A percentile compares a stretch with the other conserved stretches of the same genome.
Conservation (phyloP, 2,329 filamentous ascomycete genomes). For the Cordyceps javanica region DNA sequence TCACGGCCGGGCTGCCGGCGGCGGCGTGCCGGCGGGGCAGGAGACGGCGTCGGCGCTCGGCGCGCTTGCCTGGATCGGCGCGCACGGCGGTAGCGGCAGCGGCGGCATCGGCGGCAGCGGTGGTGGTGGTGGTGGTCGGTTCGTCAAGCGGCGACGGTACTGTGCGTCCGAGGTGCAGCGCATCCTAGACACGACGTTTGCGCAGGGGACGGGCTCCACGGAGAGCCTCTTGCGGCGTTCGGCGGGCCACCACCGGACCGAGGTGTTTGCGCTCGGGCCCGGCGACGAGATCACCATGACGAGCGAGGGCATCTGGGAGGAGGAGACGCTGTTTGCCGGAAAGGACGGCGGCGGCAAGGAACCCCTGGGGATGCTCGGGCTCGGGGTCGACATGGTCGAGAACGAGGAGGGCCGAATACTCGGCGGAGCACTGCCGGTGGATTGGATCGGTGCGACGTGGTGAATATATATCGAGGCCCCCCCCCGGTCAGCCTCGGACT, state of each 20-base stretch:
- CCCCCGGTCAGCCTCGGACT: no score
- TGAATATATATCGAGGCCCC: no score
- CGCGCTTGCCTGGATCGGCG: conserved; percentile 53
- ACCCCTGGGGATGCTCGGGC: neutral
- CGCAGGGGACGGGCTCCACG: conserved; percentile 8
- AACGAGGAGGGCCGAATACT: neutral
- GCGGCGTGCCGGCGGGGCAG: conserved; percentile 49
- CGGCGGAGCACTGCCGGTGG: neutral
- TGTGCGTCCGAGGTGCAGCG: conserved; percentile 41
- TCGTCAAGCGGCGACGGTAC: no score
- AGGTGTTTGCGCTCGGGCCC: conserved; percentile 34
- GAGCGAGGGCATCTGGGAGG: conserved; percentile 31
- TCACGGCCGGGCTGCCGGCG: no score
- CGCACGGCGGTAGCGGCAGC: conserved; percentile 55
- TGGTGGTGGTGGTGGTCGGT: no score
- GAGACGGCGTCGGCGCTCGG: conserved; percentile 48
- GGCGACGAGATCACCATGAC: conserved; percentile 39
- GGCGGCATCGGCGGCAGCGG: conserved; percentile 43
- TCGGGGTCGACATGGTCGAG: neutral
- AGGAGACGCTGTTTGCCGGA: neutral
- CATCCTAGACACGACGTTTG: conserved; percentile 22
- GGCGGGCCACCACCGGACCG: conserved; percentile 22
- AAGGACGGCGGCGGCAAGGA: neutral
- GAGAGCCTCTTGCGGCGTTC: neutral
- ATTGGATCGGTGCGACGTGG: neutral